Evolutionary conservation across 208 protist genomes (phyloP), one percentile per base, ranked within the genome.

Genomic region (Acanthamoeba culbertsoni): DNA sequence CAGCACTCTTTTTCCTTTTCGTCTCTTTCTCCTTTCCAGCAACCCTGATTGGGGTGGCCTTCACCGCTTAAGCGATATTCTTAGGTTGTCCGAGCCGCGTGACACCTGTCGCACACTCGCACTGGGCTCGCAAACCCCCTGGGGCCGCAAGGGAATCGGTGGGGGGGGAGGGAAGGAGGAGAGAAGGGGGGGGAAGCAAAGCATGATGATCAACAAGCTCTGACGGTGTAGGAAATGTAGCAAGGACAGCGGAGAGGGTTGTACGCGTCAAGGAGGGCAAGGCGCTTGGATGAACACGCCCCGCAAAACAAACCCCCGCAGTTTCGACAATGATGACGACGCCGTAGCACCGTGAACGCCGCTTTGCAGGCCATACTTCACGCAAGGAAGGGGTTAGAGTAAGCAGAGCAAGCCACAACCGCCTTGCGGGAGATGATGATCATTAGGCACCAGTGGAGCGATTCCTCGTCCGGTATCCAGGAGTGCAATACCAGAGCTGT

Each of bases 251-350:
- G n/a, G n/a, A n/a, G n/a, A n/a, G n/a, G n/a, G n/a, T n/a, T n/a
- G 68, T 51, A 79, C 79, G 43, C 51, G 31, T 88, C 53, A 7
- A 88, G 53, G 35, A 88, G 53, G 33, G 79, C 48, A 12, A 65
- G 18, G 12, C 53, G 45, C 51, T 62, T 88, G 79, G 45, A 65
- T 5, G 79, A 88, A 53, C 79, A 88, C 18, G 48, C 28, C 48
- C 79, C 79, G 28, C 79, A 88, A 31, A 88, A 88, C 35, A 88
- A 10, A 20, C 79, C 79, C 18, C 79, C 79, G 42, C 79, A 88
- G 33, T 88, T 63, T n/a, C 79, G n/a, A 33, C 79, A 88, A 48
- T 88, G 79, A 31, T 88, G 79, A 35, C 79, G 79, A 5, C 79
- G 79, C 18, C 79, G 45, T 2, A 88, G 55, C 53, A 88, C 43